Percentiles rank a stretch among this genome's conserved stretches.
Evolutionary conservation across 2,329 filamentous ascomycete species (phyloP).

Genomic region (Fusarium praegraminearum): DNA sequence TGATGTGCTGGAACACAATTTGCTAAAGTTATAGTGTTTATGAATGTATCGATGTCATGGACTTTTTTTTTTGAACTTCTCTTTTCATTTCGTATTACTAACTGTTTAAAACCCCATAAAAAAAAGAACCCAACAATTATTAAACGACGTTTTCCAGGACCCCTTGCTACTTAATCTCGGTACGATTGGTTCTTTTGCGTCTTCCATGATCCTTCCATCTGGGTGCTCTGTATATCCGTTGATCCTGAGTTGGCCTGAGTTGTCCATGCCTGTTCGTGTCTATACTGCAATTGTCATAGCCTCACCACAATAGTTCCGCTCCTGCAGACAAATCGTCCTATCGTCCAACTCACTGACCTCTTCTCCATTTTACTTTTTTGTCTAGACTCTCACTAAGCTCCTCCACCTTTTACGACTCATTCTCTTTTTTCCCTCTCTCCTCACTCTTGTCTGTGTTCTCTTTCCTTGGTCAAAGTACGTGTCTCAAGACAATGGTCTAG

Average conservation of each 20-base stretch:
- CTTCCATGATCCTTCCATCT: constrained; percentile 32
- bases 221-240: constrained; percentile 4
- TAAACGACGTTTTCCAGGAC: neutral
- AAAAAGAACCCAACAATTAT: neutral
- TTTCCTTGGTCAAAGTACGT: no score
- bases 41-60: constrained; percentile 22
- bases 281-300: constrained; percentile 30
- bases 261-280: neutral
- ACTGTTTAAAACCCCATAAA: neutral
- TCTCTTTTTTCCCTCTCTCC: constrained; percentile 1
- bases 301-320: constrained; percentile 10
- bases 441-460: neutral
- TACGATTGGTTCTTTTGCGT: constrained; percentile 19
- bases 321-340: neutral
- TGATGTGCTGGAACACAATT: neutral
- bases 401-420: constrained; percentile 6
- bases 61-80: neutral
- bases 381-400: constrained; percentile 6
- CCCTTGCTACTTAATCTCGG: constrained; percentile 23
- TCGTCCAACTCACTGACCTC: constrained; percentile 1
- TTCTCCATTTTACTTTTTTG: constrained; percentile 12
- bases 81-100: neutral
- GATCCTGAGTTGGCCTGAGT: neutral
- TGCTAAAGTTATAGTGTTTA: no score
- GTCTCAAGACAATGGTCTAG: neutral